Evolutionary conservation across 2,329 filamentous ascomycete genomes (phyloP), one percentile per base, ranked within the genome.

Genomic region (Arthrobotrys musiformis): DNA sequence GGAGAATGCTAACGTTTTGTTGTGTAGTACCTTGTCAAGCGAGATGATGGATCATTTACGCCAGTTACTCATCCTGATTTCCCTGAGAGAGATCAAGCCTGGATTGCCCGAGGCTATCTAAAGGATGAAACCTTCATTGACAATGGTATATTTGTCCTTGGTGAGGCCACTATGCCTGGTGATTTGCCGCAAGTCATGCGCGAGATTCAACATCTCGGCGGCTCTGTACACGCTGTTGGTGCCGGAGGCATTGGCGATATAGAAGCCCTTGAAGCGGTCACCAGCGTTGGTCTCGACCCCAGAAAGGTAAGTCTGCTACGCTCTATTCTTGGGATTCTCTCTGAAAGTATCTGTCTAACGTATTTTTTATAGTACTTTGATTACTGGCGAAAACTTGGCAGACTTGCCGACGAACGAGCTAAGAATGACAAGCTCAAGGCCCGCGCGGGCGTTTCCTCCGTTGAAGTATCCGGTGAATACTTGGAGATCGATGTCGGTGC

Each of bases 71-170:
- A 76, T 35, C 58, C 64, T 7, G 72, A 76, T 4, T 46, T 33
- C 37, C 58, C 72, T 2, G 58, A 52, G 28, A 35, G 17, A 13
- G 48, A 40, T n/a, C 35, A 30, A 9, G 19, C 44, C 11, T 76
- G 44, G 24, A 19, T 70, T 28, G 64, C 64, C 26, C 40, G 48
- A 26, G 26, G 56, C 2, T 76, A 58, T 24, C 64, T 76, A 4
- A 76, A 76, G 24, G 72, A 76, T 22, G 46, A 50, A 4, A 70
- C 72, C 9, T 76, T 76, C 15, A 8, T 70, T 24, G 58, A 76
- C 15, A 15, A 62, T 2, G 72, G 72, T 15, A 50, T 76, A 3
- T 76, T 76, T 46, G 48, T 76, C 13, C 72, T 76, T 17, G 64
- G 72, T 2, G 72, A 76, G 40, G 63, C 46, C 1, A 76, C 64